Evolutionary conservation across 495 filamentous ascomycete genomes (phyloP).

Genomic region (Xylaria telfairii): DNA sequence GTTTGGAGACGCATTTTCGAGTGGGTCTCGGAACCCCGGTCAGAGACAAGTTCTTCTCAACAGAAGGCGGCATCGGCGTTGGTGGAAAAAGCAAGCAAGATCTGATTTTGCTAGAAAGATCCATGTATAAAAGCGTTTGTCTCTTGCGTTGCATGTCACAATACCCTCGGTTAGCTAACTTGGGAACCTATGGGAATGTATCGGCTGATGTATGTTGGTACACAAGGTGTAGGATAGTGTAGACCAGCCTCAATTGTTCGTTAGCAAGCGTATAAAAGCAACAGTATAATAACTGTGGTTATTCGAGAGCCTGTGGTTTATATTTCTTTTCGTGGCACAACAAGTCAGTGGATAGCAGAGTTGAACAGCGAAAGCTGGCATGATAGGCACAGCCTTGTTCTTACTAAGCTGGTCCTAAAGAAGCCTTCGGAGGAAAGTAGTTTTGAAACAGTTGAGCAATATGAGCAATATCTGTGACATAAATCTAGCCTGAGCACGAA

Average conservation of each 20-base stretch:
- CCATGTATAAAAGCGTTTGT: background rate
- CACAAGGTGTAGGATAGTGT: background rate
- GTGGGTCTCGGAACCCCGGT: conserved; percentile 44
- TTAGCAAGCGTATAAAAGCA: no score
- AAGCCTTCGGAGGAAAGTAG: background rate
- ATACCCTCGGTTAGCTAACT: conserved; percentile 1
- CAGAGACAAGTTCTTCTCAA: background rate
- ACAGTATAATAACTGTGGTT: background rate
- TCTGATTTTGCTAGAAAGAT: background rate
- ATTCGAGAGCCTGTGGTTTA: background rate
- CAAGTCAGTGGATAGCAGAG: background rate
- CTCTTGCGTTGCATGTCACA: background rate
- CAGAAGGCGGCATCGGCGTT: background rate
- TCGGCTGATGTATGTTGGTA: background rate
- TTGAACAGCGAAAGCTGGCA: background rate
- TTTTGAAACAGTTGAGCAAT: no score
- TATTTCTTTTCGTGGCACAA: background rate
- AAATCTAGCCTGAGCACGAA: background rate
- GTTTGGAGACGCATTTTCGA: conserved; percentile 52
- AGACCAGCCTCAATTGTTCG: background rate
- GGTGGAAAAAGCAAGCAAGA: conserved; percentile 19
- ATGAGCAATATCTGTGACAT: no score
- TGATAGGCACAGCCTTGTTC: background rate
- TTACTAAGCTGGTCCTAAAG: background rate
- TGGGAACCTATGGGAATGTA: background rate